phyloP scores from a whole-genome alignment of 345 rosid genomes.

The Mallotus nudiflorus region DNA sequence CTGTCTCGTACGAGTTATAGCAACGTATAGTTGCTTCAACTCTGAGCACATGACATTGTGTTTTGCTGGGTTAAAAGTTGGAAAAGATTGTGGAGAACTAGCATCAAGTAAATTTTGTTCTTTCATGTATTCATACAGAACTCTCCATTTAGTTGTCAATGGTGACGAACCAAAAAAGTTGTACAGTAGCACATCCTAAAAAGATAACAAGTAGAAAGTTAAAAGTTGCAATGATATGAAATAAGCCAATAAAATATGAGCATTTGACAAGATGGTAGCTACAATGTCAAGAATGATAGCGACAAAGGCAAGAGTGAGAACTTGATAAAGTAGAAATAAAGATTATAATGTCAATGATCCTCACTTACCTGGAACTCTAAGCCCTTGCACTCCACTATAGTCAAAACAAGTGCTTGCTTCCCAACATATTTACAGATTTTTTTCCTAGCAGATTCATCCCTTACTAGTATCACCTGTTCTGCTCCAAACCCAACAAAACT shows the following conservation, averaged over 20 bases:
- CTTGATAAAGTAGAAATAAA: neutral
- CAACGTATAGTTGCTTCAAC: constrained; percentile 51
- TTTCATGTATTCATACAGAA: constrained; percentile 45
- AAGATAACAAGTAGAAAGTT: too few species aligned
- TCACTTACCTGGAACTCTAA: constrained; percentile 51
- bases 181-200: constrained; percentile 56
- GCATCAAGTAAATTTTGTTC: constrained; percentile 34
- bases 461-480: constrained; percentile 49
- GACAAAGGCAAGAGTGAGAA: too few species aligned
- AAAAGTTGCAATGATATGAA: neutral
- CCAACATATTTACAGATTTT: constrained; percentile 35
- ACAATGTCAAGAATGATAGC: too few species aligned
- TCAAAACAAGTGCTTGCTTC: constrained; percentile 53
- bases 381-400: constrained; percentile 52
- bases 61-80: constrained; percentile 34
- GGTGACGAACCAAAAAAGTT: constrained; percentile 54
- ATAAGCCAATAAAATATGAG: neutral
- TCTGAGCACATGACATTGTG: constrained; percentile 51
- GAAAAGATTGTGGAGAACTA: constrained; percentile 15
- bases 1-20: constrained; percentile 54
- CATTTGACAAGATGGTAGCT: neutral
- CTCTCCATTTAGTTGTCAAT: constrained; percentile 46
- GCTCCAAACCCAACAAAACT: constrained; percentile 49
- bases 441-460: constrained; percentile 39
- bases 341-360: neutral